Evolutionary conservation across 2,329 filamentous ascomycete species (phyloP), one percentile per base, ranked within the genome.

Genomic region (Alternaria rosae): DNA sequence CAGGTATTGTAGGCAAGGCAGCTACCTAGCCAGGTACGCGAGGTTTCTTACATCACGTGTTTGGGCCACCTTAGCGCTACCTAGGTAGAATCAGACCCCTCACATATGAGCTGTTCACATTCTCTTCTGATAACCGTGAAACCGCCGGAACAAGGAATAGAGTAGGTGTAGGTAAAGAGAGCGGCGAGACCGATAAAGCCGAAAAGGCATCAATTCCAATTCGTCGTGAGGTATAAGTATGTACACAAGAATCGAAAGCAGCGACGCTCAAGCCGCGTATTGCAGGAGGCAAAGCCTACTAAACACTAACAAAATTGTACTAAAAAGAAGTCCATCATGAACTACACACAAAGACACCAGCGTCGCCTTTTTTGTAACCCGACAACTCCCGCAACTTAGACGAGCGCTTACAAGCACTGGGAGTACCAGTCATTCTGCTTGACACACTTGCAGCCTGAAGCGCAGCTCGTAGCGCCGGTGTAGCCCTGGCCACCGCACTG

Each of bases 401-500:
- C 23, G 28, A 21, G 21, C 12, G 30, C 54, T 41, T 72, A 76
- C 28, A 76, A 54, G 70, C 83, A 85, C 77, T 85, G 83, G 26
- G 69, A 80, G 76, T 85, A 85, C 70, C 80, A 85, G 8, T 76
- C 70, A 75, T 84, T 85, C 57, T 68, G 69, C 23, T 71, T 68
- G 32, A 73, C 73, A 74, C 83, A 85, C 8, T 72, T 74, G 23
- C 62, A 64, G 28, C 82, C 82, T 26, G 73, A 59, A 6, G 74
- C 78, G 56, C 83, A 85, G 12, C 62, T 55, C 5, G 77, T 81
- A 6, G 80, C 50, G 17, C 83, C 83, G 2, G 70, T 79, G 68
- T 72, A 84, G 54, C 76, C 77, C 11, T 71, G 70, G 17, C 83
- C 83, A 68, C 83, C 83, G 67, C 83, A 85, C 73, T 83, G 82